Base-by-base conservation (phyloP, 345 rosid species). In the Lumnitzera racemosa region DNA sequence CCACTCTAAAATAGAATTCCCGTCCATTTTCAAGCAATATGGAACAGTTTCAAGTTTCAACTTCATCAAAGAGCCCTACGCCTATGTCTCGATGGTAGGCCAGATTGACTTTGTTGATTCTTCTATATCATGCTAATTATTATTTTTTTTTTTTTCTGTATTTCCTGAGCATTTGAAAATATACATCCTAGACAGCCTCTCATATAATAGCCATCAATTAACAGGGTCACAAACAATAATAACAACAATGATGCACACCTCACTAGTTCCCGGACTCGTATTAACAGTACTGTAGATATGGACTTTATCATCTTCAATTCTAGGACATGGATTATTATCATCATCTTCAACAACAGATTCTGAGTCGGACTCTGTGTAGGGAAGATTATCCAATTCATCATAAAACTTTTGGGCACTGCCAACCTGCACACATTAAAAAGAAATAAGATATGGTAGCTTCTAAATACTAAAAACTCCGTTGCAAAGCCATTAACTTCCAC, bases 341-440 rank as follows among this genome's bases (percentile, higher is more conserved):
- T 79, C 74, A 48, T 77, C 87, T 70, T 86, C 85, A 12, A 61
- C 72, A 64, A 29, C 61, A 12, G 52, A 20, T 57, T 84, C 83
- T 1, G 72, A 57, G 66, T 76, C 89, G 62, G 77, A 65, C 31
- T 77, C 66, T 58, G 80, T 64, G 72, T 83, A 86, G 62, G 90
- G 89, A 72, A 94, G 79, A 76, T 75, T 81, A 68, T 88, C 99
- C 74, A 94, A 64, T 67, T 84, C 95, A 76, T 94, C 92, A 47
- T 84, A 94, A 91, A 95, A 94, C 70, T 88, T 84, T 66, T 94
- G 99, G 66, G 99, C 80, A 51, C 70, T 76, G 67, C 96, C 92
- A 67, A 88, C 92, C 97, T 94, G 83, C 57, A 67, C 31, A 50
- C 58, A 70, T 61, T 64, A 61, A 3, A 53, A 53, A 53, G 17